phyloP scores from a whole-genome alignment of 2,329 filamentous ascomycete species.

The Clarireedia homoeocarpa region DNA sequence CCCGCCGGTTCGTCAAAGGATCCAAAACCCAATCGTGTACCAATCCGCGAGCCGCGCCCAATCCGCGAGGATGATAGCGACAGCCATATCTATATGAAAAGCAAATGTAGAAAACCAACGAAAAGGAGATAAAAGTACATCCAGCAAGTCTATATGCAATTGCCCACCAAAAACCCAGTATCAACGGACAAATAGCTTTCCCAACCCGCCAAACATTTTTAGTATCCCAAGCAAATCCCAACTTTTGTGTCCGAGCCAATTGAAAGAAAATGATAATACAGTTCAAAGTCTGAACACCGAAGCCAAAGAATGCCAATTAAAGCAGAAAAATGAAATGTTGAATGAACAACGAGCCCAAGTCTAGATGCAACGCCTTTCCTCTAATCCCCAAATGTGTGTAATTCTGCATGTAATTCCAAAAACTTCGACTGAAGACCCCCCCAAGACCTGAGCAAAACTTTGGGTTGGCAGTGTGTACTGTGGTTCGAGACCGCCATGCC shows the following conservation, averaged over 20 bases:
- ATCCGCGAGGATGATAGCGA: constrained; percentile 11
- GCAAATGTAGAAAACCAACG: constrained; percentile 5
- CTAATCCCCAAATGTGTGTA: constrained; percentile 3
- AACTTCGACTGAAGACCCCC: constrained; percentile 4
- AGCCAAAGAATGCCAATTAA: constrained; percentile 6
- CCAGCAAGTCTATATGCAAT: constrained; percentile 12
- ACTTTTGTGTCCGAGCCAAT: constrained; percentile 10
- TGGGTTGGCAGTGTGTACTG: constrained; percentile 17
- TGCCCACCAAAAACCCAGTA: constrained; percentile 5
- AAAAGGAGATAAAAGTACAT: constrained; percentile 4
- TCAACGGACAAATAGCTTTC: constrained; percentile 1
- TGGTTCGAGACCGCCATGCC: constrained; percentile 20
- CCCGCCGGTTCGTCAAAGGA: constrained; percentile 9
- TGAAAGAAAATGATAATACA: constrained; percentile 10
- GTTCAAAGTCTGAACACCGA: constrained; percentile 12
- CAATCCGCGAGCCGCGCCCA: constrained; percentile 9
- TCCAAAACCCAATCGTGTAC: constrained; percentile 8
- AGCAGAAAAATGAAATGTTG: constrained; percentile 9
- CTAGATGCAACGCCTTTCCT: constrained; percentile 23
- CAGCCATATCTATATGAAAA: constrained; percentile 3
- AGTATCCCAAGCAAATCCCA: constrained; percentile 9
- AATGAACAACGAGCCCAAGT: constrained; percentile 13
- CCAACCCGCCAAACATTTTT: constrained; percentile 7
- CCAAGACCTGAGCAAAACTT: not conserved
- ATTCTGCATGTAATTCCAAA: constrained; percentile 6